These are phyloP conservation scores for Colletotrichum sp. DNA, from an alignment of 2,329 filamentous ascomycete genomes.

Conservation along the genomic window DNA sequence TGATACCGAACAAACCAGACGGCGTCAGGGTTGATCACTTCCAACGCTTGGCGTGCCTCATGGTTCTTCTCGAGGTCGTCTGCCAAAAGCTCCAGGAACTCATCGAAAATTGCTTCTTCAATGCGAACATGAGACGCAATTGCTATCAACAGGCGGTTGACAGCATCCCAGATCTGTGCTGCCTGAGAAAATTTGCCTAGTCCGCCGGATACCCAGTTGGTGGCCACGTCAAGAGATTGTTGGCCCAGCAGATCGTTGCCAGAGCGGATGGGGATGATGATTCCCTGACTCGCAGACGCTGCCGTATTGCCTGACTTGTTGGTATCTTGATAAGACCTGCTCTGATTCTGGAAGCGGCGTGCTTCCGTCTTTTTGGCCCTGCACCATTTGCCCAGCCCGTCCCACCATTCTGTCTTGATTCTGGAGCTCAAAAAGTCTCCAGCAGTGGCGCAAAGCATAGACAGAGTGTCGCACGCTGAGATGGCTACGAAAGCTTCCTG, in stretches of 20 bases:
- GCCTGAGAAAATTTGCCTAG: constrained; percentile 66
- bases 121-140: constrained; percentile 68
- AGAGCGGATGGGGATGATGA: constrained; percentile 31
- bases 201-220: constrained; percentile 31
- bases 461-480: constrained; percentile 73
- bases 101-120: constrained; percentile 74
- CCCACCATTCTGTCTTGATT: constrained; percentile 75
- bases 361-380: constrained; percentile 46
- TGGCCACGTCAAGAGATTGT: constrained; percentile 2
- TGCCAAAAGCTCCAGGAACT: constrained; percentile 68
- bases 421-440: constrained; percentile 82
- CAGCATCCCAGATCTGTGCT: constrained; percentile 68
- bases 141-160: constrained; percentile 62
- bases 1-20: constrained; percentile 73
- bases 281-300: not conserved
- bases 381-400: constrained; percentile 57
- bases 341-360: not conserved
- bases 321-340: not conserved
- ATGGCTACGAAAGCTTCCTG: constrained; percentile 71
- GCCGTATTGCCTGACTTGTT: not conserved
- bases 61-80: constrained; percentile 51
- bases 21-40: constrained; percentile 72
- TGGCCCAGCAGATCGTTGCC: constrained; percentile 26
- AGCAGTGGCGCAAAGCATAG: constrained; percentile 71
- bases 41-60: constrained; percentile 62